Conservation (phyloP, 192 early-diverging fungal species). For the Geranomyces michiganensis region DNA sequence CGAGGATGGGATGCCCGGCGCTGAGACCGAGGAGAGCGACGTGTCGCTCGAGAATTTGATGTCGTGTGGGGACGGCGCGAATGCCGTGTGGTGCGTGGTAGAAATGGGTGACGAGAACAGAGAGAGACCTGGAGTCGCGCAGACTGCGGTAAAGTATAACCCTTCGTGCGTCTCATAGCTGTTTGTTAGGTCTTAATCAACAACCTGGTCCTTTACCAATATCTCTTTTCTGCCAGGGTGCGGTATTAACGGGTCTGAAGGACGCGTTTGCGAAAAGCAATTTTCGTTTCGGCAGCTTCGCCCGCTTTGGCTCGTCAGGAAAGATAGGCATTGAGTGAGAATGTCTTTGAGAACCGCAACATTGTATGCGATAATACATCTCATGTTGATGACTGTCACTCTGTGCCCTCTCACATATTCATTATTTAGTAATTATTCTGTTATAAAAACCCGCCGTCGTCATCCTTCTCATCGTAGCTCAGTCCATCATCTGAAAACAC, state of each 20-base stretch:
- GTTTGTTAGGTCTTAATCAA: background rate
- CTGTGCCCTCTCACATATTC: too few relatives aligned
- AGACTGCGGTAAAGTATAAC: background rate
- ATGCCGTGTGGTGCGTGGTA: constrained; percentile 9
- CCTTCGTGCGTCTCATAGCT: background rate
- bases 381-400: too few relatives aligned
- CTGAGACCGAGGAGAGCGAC: background rate
- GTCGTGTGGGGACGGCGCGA: background rate
- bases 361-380: background rate
- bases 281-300: constrained; percentile 22
- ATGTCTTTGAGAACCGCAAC: too few relatives aligned
- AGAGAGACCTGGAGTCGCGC: background rate
- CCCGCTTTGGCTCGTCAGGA: constrained; percentile 12
- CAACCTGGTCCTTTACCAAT: background rate
- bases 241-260: background rate
- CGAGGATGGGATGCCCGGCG: background rate
- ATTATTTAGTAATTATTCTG: too few relatives aligned
- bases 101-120: background rate
- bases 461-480: constrained; percentile 15
- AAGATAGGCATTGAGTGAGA: constrained; percentile 25
- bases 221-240: background rate
- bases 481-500: constrained; percentile 36
- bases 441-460: constrained; percentile 21
- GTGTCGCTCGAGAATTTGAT: background rate
- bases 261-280: constrained; percentile 9